Base-by-base conservation (phyloP, 2,329 filamentous ascomycete species). In the Colletotrichum simmondsii region DNA sequence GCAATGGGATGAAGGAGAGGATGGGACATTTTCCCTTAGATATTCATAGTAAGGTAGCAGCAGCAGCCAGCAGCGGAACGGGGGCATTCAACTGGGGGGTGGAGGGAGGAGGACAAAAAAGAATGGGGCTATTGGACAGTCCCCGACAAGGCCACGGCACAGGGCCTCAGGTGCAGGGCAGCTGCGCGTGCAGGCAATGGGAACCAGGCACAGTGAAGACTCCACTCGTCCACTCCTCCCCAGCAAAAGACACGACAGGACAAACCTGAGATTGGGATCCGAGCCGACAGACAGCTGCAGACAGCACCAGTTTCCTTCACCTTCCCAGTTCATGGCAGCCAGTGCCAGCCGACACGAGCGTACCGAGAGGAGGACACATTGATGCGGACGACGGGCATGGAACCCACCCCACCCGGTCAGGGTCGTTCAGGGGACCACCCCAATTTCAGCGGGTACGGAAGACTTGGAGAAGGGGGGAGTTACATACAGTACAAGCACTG, bases 1-100 rank as follows among this genome's bases (percentile, higher is more conserved):
- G 65, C 65, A 62, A 73, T 73, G 65, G 65, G 70, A 61, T 65
- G 72, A 74, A 73, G 72, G 64, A 74, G 72, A 65, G 24, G 32
- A 71, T 62, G 52, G 62, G 63, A 65, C 62, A 71, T 53, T 66
- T 71, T 54, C 68, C 46, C 64, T 69, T 69, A 72, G 70, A 72
- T 72, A 72, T 72, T 72, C 65, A 72, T 72, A 59, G 65, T 53
- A 68, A 35, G 35, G 65, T 62, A 28, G 60, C 42, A 52, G 35
- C 42, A 52, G 35, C 32, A 35, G 32, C 32, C 11, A 10, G 26
- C 60, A 53, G 60, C 28, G 46, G 60, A 46, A 71, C 65, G 57
- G 68, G 62, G 60, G 37, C 37, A 42, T 16, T 42, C 37, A 37
- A 52, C 49, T 30, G 28, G 68, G 35, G 69, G 58, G 61, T 42